Evolutionary conservation across 2,329 filamentous ascomycete genomes (phyloP).

Genomic region (Aureobasidium sp.): DNA sequence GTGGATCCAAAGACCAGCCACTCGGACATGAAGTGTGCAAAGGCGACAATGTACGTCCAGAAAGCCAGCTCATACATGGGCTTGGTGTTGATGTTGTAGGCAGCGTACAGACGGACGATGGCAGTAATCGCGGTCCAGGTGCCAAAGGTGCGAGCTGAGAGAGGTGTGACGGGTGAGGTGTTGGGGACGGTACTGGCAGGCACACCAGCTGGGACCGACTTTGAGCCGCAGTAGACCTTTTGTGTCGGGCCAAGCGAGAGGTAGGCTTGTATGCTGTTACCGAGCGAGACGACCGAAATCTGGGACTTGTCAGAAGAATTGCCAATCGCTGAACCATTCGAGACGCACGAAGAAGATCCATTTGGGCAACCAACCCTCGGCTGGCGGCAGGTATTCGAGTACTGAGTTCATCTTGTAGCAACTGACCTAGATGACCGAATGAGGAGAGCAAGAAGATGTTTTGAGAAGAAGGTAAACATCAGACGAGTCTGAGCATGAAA

Average conservation of each 20-base stretch:
- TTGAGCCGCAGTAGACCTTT: conserved; percentile 68
- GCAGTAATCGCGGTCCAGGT: conserved; percentile 78
- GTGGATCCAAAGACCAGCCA: conserved; percentile 71
- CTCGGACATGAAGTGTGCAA: conserved; percentile 71
- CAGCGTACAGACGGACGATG: conserved; percentile 71
- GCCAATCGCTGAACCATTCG: background rate
- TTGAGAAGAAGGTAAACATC: background rate
- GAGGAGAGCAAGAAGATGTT: background rate
- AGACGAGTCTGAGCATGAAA: background rate
- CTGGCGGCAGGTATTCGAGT: conserved; percentile 31
- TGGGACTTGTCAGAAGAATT: conserved; percentile 29
- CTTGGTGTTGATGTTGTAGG: conserved; percentile 67
- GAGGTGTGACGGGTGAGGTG: conserved; percentile 53
- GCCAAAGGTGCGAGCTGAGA: conserved; percentile 72
- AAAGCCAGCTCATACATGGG: conserved; percentile 71
- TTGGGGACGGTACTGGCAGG: conserved; percentile 20
- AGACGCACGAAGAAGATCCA: conserved; percentile 55
- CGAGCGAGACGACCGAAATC: conserved; percentile 74
- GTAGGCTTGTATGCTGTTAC: conserved; percentile 81
- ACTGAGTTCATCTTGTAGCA: conserved; percentile 22
- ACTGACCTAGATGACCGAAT: too few relatives aligned
- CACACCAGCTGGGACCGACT: conserved; percentile 19
- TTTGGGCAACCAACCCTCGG: conserved; percentile 49
- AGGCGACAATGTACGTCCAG: conserved; percentile 72
- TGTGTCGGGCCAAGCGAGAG: conserved; percentile 68